A percentile compares a stretch with the other conserved stretches of the same genome.
Conservation (phyloP, 2,329 filamentous ascomycete genomes). For the Ophiostoma novo-ulmi region DNA sequence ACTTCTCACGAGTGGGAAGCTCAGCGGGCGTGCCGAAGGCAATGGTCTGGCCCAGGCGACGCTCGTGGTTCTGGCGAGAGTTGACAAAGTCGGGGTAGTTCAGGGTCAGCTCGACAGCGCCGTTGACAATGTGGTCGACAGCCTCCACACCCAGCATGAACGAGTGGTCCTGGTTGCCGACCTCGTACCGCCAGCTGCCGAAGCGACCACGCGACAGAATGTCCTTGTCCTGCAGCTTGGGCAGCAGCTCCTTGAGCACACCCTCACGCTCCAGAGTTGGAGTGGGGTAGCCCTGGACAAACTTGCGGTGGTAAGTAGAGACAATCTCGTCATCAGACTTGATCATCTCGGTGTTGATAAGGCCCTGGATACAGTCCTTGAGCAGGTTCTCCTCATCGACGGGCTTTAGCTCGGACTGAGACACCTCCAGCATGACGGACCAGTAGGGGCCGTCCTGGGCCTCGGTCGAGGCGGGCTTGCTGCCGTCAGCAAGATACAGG, state of each 20-base stretch:
- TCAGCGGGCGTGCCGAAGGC: conserved; percentile 34
- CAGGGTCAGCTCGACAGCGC: conserved; percentile 83
- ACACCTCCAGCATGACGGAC: conserved; percentile 99
- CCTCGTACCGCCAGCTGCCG: conserved; percentile 95
- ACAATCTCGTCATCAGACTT: conserved; percentile 88
- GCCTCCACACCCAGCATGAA: conserved; percentile 97
- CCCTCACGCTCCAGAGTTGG: conserved; percentile 92
- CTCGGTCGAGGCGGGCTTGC: conserved; percentile 66
- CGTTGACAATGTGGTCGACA: conserved; percentile 82
- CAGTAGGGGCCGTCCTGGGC: conserved; percentile 91
- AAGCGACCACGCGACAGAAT: conserved; percentile 97
- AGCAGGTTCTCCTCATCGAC: conserved; percentile 82
- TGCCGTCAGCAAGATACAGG: conserved; percentile 77
- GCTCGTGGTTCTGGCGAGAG: conserved; percentile 61
- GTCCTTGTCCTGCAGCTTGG: conserved; percentile 82
- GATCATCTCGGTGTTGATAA: conserved; percentile 98
- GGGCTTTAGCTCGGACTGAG: conserved; percentile 91
- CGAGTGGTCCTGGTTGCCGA: conserved; percentile 93
- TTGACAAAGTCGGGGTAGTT: conserved; percentile 98
- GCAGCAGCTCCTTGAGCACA: conserved; percentile 85
- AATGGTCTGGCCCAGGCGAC: conserved; percentile 52
- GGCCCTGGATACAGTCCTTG: conserved; percentile 87
- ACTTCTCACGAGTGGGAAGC: conserved; percentile 37
- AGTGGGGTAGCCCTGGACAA: conserved; percentile 97
- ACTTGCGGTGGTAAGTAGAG: conserved; percentile 95